Evolutionary conservation across 2,329 filamentous ascomycete genomes (phyloP), one percentile per base, ranked within the genome.

Genomic region (Byssoonygena ceratinophila): DNA sequence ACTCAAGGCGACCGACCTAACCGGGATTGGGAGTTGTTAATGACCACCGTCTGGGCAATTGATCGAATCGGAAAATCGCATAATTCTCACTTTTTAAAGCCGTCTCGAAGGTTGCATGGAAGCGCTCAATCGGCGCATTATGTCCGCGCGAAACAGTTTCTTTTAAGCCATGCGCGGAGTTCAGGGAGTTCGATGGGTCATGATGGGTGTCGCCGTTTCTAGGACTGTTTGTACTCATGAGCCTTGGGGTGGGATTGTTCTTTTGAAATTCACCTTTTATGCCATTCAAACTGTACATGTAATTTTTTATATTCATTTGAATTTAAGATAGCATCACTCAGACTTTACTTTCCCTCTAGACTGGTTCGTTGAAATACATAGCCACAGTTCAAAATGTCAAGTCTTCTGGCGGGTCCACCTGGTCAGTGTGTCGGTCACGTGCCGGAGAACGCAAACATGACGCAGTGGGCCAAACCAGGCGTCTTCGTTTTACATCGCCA

Each of bases 31-130:
- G 69, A 70, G 66, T 71, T 66, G 59, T 65, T 74, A 52, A 67
- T 74, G 60, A 73, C 72, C 51, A 66, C 72, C 60, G 64, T 65
- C 51, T 74, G 69, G 68, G 67, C 68, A 51, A 71, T 74, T 59
- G 64, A 72, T 64, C 66, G 67, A 60, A 65, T 73, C 55, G 57
- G 55, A 52, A 62, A 65, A 59, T 62, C 68, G 66, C 63, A 64
- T 59, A 62, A 59, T 58, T 58, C 54, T 62, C 59, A 63, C 41
- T 66, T 63, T 60, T 49, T 29, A 31, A 43, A 67, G 67, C 61
- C 59, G 60, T 60, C 58, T 58, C 52, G 60, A 62, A 58, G 62
- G 64, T 60, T 63, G 59, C 25, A 49, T 14, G 37, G 37, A 41
- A 45, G 20, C 12, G 44, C 51, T 37, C 36, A 45, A 37, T 31